Percentiles rank a stretch among this genome's conserved stretches.
Evolutionary conservation across 2,329 filamentous ascomycete species (phyloP).

Genomic region (Fusarium chlamydosporum): DNA sequence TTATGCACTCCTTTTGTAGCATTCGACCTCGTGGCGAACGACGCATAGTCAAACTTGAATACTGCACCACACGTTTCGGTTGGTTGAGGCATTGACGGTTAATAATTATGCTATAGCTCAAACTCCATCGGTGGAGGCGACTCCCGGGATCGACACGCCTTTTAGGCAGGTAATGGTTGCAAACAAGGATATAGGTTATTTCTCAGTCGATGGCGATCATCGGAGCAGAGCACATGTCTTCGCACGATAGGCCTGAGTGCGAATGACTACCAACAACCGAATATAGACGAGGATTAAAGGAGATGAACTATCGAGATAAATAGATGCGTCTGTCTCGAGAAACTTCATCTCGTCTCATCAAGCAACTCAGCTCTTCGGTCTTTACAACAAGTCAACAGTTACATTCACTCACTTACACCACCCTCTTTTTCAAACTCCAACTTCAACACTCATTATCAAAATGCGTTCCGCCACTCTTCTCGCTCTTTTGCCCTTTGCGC

Average conservation of each 20-base stretch:
- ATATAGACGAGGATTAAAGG: slow-evolving; percentile 14
- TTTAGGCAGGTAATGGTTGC: slow-evolving; percentile 43
- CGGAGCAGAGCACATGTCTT: slow-evolving; percentile 32
- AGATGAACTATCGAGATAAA: slow-evolving; percentile 34
- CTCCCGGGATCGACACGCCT: slow-evolving; percentile 28
- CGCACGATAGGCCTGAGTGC: slow-evolving; percentile 29
- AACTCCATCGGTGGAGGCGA: slow-evolving; percentile 8
- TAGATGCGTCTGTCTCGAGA: slow-evolving; percentile 23
- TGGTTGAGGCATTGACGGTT: slow-evolving; percentile 25
- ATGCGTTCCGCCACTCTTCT: slow-evolving; percentile 55
- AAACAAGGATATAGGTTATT: slow-evolving; percentile 27
- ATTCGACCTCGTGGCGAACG: slow-evolving; percentile 18
- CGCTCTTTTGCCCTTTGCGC: slow-evolving; percentile 52
- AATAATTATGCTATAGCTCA: slow-evolving; percentile 40
- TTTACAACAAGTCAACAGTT: slow-evolving; percentile 23
- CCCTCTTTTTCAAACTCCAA: slow-evolving; percentile 13
- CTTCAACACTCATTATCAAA: slow-evolving; percentile 37
- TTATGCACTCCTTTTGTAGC: slow-evolving; percentile 37
- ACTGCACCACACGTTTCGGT: slow-evolving; percentile 14
- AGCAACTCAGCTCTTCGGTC: slow-evolving; percentile 39
- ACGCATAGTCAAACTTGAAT: not conserved
- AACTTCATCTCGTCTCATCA: slow-evolving; percentile 17
- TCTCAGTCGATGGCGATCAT: slow-evolving; percentile 35
- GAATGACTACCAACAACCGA: slow-evolving; percentile 21
- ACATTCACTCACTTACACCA: slow-evolving; percentile 30